Evolutionary conservation across 345 rosid genomes (phyloP).

Genomic region (Excoecaria cochinchinensis): DNA sequence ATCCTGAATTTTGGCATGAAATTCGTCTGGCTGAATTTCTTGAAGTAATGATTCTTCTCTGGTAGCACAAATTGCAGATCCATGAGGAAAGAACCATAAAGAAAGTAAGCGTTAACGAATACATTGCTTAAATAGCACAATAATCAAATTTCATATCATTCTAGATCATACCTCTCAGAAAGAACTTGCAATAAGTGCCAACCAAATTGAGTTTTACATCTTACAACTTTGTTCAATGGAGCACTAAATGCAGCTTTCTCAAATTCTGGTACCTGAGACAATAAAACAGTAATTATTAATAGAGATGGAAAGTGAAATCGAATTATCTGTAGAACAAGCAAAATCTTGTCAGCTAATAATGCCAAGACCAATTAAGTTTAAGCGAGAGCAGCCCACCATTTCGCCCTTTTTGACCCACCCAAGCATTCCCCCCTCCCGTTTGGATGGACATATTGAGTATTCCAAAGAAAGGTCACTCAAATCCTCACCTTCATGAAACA

Average conservation of each 20-base stretch:
- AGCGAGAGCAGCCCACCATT: conserved; percentile 50
- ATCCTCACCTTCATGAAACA: conserved; percentile 69
- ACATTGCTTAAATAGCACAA: neutral
- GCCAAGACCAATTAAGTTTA: neutral
- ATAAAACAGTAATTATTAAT: conserved; percentile 19
- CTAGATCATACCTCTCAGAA: conserved; percentile 67
- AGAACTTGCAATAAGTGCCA: conserved; percentile 92
- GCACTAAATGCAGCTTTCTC: conserved; percentile 86
- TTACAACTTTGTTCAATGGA: conserved; percentile 66
- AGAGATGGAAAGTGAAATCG: conserved; percentile 4
- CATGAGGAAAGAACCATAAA: neutral
- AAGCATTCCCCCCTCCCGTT: conserved; percentile 81
- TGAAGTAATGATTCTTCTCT: conserved; percentile 54
- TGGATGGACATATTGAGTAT: conserved; percentile 83
- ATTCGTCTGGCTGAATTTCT: conserved; percentile 65
- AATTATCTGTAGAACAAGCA: neutral
- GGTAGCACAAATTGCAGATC: neutral
- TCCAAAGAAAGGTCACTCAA: conserved; percentile 84
- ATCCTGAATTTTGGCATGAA: conserved; percentile 75
- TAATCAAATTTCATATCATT: conserved; percentile 12
- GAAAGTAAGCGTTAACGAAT: conserved; percentile 11
- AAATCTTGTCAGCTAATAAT: neutral
- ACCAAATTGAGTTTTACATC: conserved; percentile 83
- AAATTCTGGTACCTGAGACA: conserved; percentile 77
- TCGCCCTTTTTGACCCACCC: conserved; percentile 90